Percentiles rank a stretch among this genome's conserved stretches.
Conservation (phyloP, 805 yeast species). For the Monosporozyma aquatica region DNA sequence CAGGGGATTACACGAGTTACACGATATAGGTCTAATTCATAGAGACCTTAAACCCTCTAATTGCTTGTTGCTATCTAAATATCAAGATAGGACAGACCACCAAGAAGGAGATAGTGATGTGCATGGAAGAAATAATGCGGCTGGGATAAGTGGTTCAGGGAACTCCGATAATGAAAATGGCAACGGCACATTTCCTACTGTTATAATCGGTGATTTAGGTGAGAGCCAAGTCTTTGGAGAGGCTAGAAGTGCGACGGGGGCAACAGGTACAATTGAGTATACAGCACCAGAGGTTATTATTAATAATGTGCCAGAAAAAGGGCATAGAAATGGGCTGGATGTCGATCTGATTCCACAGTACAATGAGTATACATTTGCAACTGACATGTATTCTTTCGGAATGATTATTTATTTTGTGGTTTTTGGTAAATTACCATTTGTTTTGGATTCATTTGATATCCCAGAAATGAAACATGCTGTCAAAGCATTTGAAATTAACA, state of each 20-base stretch:
- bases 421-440: slow-evolving; percentile 61
- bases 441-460: slow-evolving; percentile 14
- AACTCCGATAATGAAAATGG: not conserved
- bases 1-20: slow-evolving; percentile 64
- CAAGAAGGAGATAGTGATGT: slow-evolving; percentile 15
- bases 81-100: no score
- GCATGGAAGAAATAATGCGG: slow-evolving; percentile 7
- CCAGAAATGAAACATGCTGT: slow-evolving; percentile 31
- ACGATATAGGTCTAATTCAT: slow-evolving; percentile 68
- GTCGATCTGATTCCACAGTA: slow-evolving; percentile 24
- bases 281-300: slow-evolving; percentile 74
- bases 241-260: slow-evolving; percentile 59
- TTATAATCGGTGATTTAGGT: slow-evolving; percentile 81
- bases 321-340: slow-evolving; percentile 5
- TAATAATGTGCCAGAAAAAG: slow-evolving; percentile 8
- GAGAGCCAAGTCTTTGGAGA: slow-evolving; percentile 74
- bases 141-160: no score
- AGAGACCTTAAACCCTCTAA: slow-evolving; percentile 86
- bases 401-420: slow-evolving; percentile 71
- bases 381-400: slow-evolving; percentile 80
- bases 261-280: slow-evolving; percentile 81
- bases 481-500: slow-evolving; percentile 22
- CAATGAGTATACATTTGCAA: slow-evolving; percentile 54
- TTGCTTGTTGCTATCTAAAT: slow-evolving; percentile 44
- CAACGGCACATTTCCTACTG: slow-evolving; percentile 41